Conservation (phyloP, 2,329 filamentous ascomycete genomes). For the Aspergillus brunneoviolaceus region DNA sequence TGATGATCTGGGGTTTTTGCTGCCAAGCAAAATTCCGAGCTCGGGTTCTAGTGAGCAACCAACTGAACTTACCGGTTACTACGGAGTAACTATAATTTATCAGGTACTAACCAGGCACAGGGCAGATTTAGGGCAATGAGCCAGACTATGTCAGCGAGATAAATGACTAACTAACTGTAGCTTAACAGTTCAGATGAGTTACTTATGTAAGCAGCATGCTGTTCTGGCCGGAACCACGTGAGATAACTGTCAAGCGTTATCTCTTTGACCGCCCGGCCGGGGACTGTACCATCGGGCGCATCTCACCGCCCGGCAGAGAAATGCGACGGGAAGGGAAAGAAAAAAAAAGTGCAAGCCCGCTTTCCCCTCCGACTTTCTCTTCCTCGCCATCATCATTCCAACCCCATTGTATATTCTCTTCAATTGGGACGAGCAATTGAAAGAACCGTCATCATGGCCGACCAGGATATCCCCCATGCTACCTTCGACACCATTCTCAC, state of each 20-base stretch:
- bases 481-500: conserved; percentile 67
- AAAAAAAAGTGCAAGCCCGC: neutral
- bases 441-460: conserved; percentile 16
- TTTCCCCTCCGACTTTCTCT: neutral
- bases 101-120: too few species aligned
- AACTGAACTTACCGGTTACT: too few species aligned
- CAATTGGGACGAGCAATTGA: conserved; percentile 1
- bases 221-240: neutral
- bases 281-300: neutral
- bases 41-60: neutral
- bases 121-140: too few species aligned
- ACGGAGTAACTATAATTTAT: too few species aligned
- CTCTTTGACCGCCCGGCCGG: neutral
- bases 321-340: neutral
- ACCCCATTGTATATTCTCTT: neutral
- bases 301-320: conserved; percentile 7
- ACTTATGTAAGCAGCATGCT: neutral
- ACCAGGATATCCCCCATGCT: conserved; percentile 23
- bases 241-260: conserved; percentile 2
- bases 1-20: neutral
- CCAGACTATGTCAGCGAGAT: too few species aligned
- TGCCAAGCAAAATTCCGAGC: neutral
- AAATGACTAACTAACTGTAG: too few species aligned
- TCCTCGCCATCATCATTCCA: neutral
- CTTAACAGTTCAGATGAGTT: too few species aligned